Conservation (phyloP, 2,329 filamentous ascomycete genomes). For the Xylaria sp. region DNA sequence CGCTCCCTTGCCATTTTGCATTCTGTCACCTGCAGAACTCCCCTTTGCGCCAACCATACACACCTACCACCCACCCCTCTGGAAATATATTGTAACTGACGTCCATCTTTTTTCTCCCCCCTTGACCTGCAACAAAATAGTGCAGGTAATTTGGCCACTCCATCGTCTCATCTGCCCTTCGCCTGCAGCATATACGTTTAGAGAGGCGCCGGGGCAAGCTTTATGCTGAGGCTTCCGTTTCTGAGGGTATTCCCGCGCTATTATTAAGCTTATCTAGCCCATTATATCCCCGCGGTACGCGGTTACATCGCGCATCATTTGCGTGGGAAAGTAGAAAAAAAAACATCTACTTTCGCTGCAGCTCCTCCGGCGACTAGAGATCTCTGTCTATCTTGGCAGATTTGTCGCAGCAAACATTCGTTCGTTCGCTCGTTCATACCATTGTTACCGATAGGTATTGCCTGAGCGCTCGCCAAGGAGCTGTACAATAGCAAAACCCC, state of each 20-base stretch:
- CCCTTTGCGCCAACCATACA: slow-evolving; percentile 32
- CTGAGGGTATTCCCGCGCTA: neutral
- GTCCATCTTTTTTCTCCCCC: slow-evolving; percentile 37
- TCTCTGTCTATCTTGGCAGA: slow-evolving; percentile 9
- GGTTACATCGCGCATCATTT: slow-evolving; percentile 30
- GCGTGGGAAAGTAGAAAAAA: slow-evolving; percentile 9
- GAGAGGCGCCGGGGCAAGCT: slow-evolving; percentile 9
- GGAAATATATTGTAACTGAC: slow-evolving; percentile 40
- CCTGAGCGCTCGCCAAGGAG: slow-evolving; percentile 6
- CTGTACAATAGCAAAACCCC: slow-evolving; percentile 20
- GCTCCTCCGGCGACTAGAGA: slow-evolving; percentile 6
- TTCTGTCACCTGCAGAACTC: slow-evolving; percentile 36
- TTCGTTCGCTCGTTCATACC: slow-evolving; percentile 4
- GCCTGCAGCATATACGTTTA: slow-evolving; percentile 18
- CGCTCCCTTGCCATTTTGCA: slow-evolving; percentile 27
- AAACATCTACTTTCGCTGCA: neutral
- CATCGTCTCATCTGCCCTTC: slow-evolving; percentile 9
- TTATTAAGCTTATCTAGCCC: slow-evolving; percentile 13
- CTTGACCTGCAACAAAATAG: slow-evolving; percentile 19
- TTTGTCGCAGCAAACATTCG: neutral
- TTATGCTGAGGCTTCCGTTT: neutral
- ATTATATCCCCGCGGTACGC: slow-evolving; percentile 22
- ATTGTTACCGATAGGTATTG: slow-evolving; percentile 1
- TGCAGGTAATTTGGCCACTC: slow-evolving; percentile 9
- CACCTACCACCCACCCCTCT: slow-evolving; percentile 37